Base-by-base conservation (phyloP, 306 rosid genomes). In the Sicyos edulis region DNA sequence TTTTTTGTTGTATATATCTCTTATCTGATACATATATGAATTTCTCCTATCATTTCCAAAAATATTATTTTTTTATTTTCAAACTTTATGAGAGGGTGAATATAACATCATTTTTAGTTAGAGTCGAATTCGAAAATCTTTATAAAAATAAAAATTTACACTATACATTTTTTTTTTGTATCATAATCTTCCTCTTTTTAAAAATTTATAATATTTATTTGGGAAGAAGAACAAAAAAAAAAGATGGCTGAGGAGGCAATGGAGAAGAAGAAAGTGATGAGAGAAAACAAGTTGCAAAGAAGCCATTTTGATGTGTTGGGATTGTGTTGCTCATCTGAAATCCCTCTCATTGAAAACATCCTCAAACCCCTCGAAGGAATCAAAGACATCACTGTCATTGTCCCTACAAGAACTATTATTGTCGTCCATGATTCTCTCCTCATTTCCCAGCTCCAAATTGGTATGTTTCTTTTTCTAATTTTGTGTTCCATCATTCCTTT, bases 291-390 rank as follows among this genome's bases (percentile, higher is more conserved):
- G 12, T 16, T 85, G 52, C 84, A 90, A 78, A 93, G 83, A 62
- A 93, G 88, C 80, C 86, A 93, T 72, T 90, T 90, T 61, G 97
- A 93, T 67, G 98, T 93, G 59, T 22, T 93, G 72, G 98, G 98
- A 0, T 20, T 93, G 22, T 93, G 98, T 54, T 93, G 98, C 40
- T 88, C 98, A 0, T 93, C 98, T 0, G 98, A 93, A 76, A 84
- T 91, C 0, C 92, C 96, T 6, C 37, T 90, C 9, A 80, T 93
- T 4, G 88, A 90, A 71, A 88, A 87, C 73, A 87, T 88, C 16
- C 80, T 93, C 10, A 87, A 85, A 61, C 86, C 85, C 54, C 88
- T 90, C 0, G 78, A 83, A 4, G 98, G 98, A 2, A 75, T 93
- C 69, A 90, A 88, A 57, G 84, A 90, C 78, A 84, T 90, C 24